Evolutionary conservation across 306 rosid genomes (phyloP), one percentile per base, ranked within the genome.

Genomic region (Pyrus bretschneideri): DNA sequence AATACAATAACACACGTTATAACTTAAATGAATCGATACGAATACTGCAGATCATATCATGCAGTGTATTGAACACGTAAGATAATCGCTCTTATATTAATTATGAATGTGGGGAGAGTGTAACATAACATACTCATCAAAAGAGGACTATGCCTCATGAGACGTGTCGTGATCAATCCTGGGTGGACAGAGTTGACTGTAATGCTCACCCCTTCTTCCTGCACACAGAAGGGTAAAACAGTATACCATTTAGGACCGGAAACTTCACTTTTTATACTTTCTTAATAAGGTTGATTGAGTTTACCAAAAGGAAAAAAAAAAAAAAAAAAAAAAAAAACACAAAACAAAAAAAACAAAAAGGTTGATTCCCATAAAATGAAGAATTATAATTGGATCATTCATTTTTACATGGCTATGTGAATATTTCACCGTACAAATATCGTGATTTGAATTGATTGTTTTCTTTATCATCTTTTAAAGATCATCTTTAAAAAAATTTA

Each of bases 111-210:
- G 42, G 14, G 33, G n/a, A 23, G 72, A 13, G 22, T 23, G 68
- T 29, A 14, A 23, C 21, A 51, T 51, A 17, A 51, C 97, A 14
- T 87, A 95, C 99, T 81, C 96, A 95, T 95, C 0, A 87, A 77
- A 29, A 90, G 17, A 19, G 89, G 54, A 55, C 96, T 92, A 73
- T 95, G 89, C 82, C 97, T 87, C 97, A 92, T 90, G 12, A 95
- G 97, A 73, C 97, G 99, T 23, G 97, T 95, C 97, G 91, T 89
- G 70, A 95, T 95, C 57, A 90, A 58, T 71, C 97, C 99, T 3
- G 99, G 99, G 80, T 95, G 99, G 62, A 92, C 97, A 1, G 97
- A 86, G 67, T 95, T 95, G 40, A 81, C 92, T 19, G 92, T 88
- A 69, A 95, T 86, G 85, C 89, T 95, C 67, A 45, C 89, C 25